Evolutionary conservation across 768 basidiomycete genomes (phyloP).

Genomic region (Dioszegia hungarica): DNA sequence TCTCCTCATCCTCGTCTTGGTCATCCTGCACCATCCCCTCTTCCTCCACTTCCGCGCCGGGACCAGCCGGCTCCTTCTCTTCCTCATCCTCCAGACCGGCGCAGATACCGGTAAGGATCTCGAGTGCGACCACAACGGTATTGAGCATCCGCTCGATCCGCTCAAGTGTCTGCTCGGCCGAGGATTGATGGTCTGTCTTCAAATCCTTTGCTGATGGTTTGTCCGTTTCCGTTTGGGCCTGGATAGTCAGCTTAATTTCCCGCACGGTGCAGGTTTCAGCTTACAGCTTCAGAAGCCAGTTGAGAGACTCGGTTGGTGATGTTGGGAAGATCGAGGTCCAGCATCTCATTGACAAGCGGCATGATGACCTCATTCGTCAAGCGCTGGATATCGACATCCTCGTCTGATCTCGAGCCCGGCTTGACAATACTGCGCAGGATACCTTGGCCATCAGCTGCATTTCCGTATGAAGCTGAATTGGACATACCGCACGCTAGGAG

Average conservation of each 20-base stretch:
- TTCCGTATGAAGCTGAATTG: neutral
- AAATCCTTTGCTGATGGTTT: conserved; percentile 54
- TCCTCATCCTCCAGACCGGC: conserved; percentile 62
- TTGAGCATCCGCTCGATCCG: conserved; percentile 65
- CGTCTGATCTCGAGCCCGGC: conserved; percentile 21
- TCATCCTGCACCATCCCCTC: conserved; percentile 8
- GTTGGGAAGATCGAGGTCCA: conserved; percentile 34
- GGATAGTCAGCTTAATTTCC: neutral
- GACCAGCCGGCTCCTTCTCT: conserved; percentile 38
- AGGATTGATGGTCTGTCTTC: conserved; percentile 70
- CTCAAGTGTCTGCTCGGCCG: conserved; percentile 66
- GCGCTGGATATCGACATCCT: conserved; percentile 19
- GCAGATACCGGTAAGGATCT: conserved; percentile 81
- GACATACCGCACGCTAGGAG: conserved; percentile 33
- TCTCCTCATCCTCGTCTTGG: conserved; percentile 14
- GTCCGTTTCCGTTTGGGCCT: conserved; percentile 28
- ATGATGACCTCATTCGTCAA: conserved; percentile 38
- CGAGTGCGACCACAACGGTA: conserved; percentile 74
- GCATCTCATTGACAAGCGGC: conserved; percentile 37
- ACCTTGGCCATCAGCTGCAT: conserved; percentile 16
- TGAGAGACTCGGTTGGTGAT: conserved; percentile 27
- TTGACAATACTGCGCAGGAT: conserved; percentile 32
- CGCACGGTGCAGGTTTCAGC: neutral
- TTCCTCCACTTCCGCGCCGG: conserved; percentile 6
- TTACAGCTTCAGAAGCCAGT: conserved; percentile 30